Evolutionary conservation across 805 yeast genomes (phyloP).

Genomic region (Ogataea nitratoaversa): DNA sequence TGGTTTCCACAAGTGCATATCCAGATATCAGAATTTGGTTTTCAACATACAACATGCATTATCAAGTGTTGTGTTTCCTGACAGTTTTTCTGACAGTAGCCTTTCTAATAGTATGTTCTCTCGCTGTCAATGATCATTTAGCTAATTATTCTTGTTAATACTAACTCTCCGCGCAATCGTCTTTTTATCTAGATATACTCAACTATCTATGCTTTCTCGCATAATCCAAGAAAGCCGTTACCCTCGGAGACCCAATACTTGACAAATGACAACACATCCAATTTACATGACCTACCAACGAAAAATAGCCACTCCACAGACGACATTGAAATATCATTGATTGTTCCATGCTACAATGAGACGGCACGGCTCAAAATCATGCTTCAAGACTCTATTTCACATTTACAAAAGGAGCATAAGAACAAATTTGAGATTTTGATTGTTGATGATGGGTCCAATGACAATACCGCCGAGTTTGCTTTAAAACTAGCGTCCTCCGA

Average conservation of each 20-base stretch:
- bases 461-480: constrained; percentile 73
- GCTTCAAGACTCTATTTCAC: constrained; percentile 65
- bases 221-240: constrained; percentile 54
- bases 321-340: constrained; percentile 61
- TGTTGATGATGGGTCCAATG: constrained; percentile 90
- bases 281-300: constrained; percentile 31
- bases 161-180: not conserved
- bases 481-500: constrained; percentile 53
- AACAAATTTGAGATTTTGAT: constrained; percentile 69
- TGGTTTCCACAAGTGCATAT: too few species aligned
- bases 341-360: constrained; percentile 94
- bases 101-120: not conserved
- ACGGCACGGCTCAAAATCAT: constrained; percentile 62
- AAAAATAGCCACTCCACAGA: constrained; percentile 31
- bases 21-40: too few species aligned
- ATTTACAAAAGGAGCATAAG: constrained; percentile 34
- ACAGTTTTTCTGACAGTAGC: not conserved
- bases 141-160: not conserved
- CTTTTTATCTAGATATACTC: constrained; percentile 30
- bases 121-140: not conserved
- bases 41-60: not conserved
- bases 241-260: constrained; percentile 49
- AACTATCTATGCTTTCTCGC: constrained; percentile 48
- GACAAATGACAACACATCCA: constrained; percentile 39
- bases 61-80: not conserved